Conservation (phyloP, 495 filamentous ascomycete genomes). For the Penicillium goetzii region DNA sequence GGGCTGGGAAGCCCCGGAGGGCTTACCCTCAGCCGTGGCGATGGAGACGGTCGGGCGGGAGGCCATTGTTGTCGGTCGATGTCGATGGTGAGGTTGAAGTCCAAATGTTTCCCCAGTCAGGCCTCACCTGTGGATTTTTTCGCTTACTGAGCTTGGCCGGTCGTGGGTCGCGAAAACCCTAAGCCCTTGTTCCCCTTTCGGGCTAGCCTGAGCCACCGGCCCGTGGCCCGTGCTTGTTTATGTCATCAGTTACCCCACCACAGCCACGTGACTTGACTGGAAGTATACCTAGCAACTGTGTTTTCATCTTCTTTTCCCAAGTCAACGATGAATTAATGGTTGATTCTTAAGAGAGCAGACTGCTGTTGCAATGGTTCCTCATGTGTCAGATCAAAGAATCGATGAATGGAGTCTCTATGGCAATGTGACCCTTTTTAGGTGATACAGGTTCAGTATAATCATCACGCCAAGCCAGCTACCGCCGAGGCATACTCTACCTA, state of each 20-base stretch:
- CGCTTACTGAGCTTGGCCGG: constrained; percentile 43
- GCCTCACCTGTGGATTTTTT: constrained; percentile 51
- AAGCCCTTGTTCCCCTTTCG: constrained; percentile 38
- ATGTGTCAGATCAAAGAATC: not conserved
- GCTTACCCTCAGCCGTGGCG: constrained; percentile 86
- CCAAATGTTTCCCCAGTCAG: constrained; percentile 39
- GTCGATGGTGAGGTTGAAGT: constrained; percentile 54
- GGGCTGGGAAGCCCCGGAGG: constrained; percentile 82
- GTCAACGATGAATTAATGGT: not conserved
- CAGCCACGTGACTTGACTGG: constrained; percentile 4
- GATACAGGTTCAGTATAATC: not conserved
- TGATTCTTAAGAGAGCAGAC: no score
- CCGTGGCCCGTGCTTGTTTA: constrained; percentile 3
- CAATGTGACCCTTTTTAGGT: not conserved
- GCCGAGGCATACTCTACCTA: not conserved
- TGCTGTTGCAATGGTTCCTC: not conserved
- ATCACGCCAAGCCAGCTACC: not conserved
- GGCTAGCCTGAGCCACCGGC: constrained; percentile 6
- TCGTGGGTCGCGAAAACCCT: constrained; percentile 42
- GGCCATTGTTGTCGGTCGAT: constrained; percentile 72
- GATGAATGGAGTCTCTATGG: not conserved
- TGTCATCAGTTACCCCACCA: not conserved
- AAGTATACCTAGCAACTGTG: not conserved
- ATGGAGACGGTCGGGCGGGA: constrained; percentile 94
- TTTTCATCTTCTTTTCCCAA: not conserved